Conservation (phyloP, 805 yeast species). For the Pichia gijzeniarum region DNA sequence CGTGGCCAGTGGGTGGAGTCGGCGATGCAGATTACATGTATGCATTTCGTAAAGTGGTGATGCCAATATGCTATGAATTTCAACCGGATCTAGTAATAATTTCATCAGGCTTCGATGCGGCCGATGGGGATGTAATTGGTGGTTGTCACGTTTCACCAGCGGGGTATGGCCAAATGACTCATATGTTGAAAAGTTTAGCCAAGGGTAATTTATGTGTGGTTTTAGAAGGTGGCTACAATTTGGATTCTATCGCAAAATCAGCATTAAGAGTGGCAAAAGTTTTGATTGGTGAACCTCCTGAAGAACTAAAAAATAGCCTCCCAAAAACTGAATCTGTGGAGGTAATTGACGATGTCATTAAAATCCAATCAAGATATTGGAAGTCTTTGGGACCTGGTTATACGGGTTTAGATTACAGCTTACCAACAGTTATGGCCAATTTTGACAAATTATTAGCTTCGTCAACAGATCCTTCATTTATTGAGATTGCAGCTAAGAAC, state of each 20-base stretch:
- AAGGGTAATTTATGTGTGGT: slow-evolving; percentile 84
- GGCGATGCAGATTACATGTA: slow-evolving; percentile 93
- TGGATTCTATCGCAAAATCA: slow-evolving; percentile 83
- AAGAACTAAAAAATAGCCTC: slow-evolving; percentile 52
- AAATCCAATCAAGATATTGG: slow-evolving; percentile 83
- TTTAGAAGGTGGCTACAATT: slow-evolving; percentile 93
- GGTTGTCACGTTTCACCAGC: slow-evolving; percentile 94
- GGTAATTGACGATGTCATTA: slow-evolving; percentile 73
- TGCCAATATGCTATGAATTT: slow-evolving; percentile 86
- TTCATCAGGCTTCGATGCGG: slow-evolving; percentile 97
- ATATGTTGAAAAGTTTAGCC: slow-evolving; percentile 79
- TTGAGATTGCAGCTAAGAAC: slow-evolving; percentile 35
- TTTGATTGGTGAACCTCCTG: slow-evolving; percentile 93
- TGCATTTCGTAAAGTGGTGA: slow-evolving; percentile 77
- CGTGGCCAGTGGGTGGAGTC: slow-evolving; percentile 90
- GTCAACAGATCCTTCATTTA: slow-evolving; percentile 34
- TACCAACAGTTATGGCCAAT: slow-evolving; percentile 27
- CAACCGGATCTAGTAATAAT: slow-evolving; percentile 90
- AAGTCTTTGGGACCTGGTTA: slow-evolving; percentile 69
- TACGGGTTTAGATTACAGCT: slow-evolving; percentile 29
- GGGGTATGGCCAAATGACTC: slow-evolving; percentile 96
- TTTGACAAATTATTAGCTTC: slow-evolving; percentile 34
- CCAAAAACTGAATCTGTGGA: slow-evolving; percentile 76
- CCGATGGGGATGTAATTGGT: slow-evolving; percentile 96
- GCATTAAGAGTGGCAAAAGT: slow-evolving; percentile 91